A percentile compares a stretch with the other conserved stretches of the same genome.
These are phyloP conservation scores for Talaromyces thailandensis DNA, from an alignment of 495 filamentous ascomycete genomes.

Conservation along the genomic window DNA sequence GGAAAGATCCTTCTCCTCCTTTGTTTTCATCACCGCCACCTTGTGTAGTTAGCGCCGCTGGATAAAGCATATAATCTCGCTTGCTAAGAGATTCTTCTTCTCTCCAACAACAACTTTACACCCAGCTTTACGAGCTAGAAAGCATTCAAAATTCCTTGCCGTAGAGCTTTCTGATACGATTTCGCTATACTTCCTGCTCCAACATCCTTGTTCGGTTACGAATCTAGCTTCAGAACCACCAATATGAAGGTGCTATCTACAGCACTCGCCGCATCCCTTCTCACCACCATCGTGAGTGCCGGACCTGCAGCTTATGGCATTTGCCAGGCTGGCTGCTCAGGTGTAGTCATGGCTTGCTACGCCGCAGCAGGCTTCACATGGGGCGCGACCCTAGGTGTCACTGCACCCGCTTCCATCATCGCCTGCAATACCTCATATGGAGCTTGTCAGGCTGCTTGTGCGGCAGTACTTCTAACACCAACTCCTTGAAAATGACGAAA, in stretches of 20 bases:
- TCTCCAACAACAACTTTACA: no score
- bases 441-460: slow-evolving; percentile 39
- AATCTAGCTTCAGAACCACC: background rate
- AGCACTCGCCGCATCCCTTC: background rate
- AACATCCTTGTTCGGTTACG: background rate
- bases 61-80: no score
- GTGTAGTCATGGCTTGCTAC: slow-evolving; percentile 44
- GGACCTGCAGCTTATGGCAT: slow-evolving; percentile 29
- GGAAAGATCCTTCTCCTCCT: no score
- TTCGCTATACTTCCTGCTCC: no score
- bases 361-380: slow-evolving; percentile 37
- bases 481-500: slow-evolving; percentile 9
- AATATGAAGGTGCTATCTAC: background rate
- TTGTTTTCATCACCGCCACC: no score
- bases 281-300: background rate
- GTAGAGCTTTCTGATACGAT: no score
- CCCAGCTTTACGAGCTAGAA: no score
- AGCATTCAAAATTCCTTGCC: no score
- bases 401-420: slow-evolving; percentile 29
- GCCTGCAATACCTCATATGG: slow-evolving; percentile 43
- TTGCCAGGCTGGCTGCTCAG: slow-evolving; percentile 42
- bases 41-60: no score
- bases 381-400: slow-evolving; percentile 29
- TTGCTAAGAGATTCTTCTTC: no score
- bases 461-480: slow-evolving; percentile 21